Evolutionary conservation across 2,329 filamentous ascomycete genomes (phyloP).

Genomic region (Colletotrichum falcatum): DNA sequence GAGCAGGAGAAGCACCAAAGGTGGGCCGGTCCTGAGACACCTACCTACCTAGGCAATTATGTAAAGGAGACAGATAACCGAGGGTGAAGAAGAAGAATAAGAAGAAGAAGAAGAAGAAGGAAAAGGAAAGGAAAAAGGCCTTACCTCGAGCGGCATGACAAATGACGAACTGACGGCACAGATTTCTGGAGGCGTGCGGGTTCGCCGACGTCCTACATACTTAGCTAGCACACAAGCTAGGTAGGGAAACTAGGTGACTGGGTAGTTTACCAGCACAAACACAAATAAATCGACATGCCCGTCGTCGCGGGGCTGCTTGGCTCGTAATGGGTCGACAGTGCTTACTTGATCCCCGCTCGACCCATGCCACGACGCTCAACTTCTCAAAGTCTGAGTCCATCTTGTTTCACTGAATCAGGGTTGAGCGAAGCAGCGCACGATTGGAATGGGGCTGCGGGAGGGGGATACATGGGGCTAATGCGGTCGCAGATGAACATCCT

Average conservation of each 20-base stretch:
- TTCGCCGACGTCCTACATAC: background rate
- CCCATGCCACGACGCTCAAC: conserved; percentile 14
- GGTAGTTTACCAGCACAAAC: background rate
- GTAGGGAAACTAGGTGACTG: background rate
- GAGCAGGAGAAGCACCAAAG: background rate
- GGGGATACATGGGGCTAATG: conserved; percentile 11
- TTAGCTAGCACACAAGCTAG: too few species aligned
- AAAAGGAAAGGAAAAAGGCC: too few species aligned
- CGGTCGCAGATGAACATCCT: background rate
- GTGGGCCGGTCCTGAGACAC: background rate
- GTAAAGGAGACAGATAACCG: background rate
- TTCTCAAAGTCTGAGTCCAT: conserved; percentile 7
- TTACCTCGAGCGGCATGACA: background rate
- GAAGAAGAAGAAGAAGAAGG: too few species aligned
- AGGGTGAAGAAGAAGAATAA: too few species aligned
- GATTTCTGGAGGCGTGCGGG: background rate
- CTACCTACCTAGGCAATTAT: background rate
- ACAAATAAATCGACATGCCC: background rate
- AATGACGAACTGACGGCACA: background rate
- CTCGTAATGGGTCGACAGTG: background rate
- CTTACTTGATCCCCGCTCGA: background rate
- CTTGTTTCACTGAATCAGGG: conserved; percentile 34
- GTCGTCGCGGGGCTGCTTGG: background rate
- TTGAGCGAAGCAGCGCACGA: conserved; percentile 27
- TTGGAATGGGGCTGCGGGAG: conserved; percentile 34